Base-by-base conservation (phyloP, 1,284 basidiomycete species). In the Athelia sp. region DNA sequence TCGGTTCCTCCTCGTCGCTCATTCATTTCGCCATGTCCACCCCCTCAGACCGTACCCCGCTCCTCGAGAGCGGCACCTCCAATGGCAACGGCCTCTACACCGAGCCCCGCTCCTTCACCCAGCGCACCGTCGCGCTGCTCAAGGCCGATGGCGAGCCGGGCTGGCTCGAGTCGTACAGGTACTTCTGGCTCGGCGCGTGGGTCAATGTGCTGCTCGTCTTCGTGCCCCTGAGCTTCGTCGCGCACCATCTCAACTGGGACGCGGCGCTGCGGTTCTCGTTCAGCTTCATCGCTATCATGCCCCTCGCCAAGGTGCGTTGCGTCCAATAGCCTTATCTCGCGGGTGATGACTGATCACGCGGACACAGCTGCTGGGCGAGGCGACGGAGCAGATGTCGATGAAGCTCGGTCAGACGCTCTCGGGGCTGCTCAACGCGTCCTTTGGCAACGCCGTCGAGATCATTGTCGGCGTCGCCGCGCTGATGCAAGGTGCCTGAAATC, bases 391-490 rank as follows among this genome's bases (percentile, higher is more conserved):
- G 65, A 75, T 93, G 64, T 87, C 89, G 1, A 63, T 84, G 52
- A 83, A 81, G 57, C 72, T 93, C 29, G 91, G 91, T 3, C 82
- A 90, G 60, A 93, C 90, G 1, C 71, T 93, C 24, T 89, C 90
- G 43, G 91, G 91, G 43, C 73, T 96, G 13, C 72, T 96, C 49
- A 95, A 95, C 59, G 93, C 92, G 2, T 87, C 86, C 32, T 92
- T 84, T 57, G 85, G 85, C 43, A 89, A 88, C 61, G 86, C 86
- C 2, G 84, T 89, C 43, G 87, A 91, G 63, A 87, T 94, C 47
- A 93, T 95, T 57, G 90, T 94, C 36, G 89, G 88, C 19, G 74
- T 97, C 54, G 89, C 89, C 40, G 94, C 93, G 4, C 73, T 95
- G 19, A 62, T 86, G 34, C 89, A 92, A 74, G 84, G 89, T 87